Evolutionary conservation across 768 basidiomycete genomes (phyloP).

Genomic region (Russula vinacea): DNA sequence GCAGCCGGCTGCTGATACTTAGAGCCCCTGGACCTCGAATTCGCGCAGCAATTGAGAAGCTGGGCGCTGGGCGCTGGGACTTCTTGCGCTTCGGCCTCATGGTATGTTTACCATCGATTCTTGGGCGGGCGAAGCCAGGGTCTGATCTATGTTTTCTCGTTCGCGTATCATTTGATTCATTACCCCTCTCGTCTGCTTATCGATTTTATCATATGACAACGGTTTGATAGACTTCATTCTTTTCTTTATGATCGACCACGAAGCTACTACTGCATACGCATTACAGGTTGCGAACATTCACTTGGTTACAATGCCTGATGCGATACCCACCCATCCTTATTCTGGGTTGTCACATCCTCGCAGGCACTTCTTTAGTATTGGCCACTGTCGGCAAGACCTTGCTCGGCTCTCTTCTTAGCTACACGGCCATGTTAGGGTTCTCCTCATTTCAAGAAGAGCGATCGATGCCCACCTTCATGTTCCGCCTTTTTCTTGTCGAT

Average conservation of each 20-base stretch:
- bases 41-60: neutral
- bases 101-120: neutral
- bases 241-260: neutral
- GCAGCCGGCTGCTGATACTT: too few species aligned
- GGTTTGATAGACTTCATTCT: neutral
- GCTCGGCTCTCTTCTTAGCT: neutral
- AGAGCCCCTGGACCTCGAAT: neutral
- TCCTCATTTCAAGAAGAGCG: neutral
- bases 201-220: neutral
- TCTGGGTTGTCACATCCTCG: neutral
- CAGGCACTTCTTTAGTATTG: neutral
- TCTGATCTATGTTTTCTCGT: neutral
- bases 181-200: neutral
- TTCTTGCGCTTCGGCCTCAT: neutral
- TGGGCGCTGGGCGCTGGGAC: neutral
- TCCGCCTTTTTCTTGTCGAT: conserved; percentile 47
- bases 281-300: conserved; percentile 1
- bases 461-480: conserved; percentile 34
- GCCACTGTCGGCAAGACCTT: neutral
- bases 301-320: neutral
- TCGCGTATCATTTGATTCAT: neutral
- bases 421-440: neutral
- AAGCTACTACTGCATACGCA: neutral
- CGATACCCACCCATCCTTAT: neutral
- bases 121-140: neutral